Percentiles rank a stretch among this genome's conserved stretches.
These are phyloP conservation scores for Colletotrichum tabaci DNA, from an alignment of 2,329 filamentous ascomycete genomes.

Conservation along the genomic window DNA sequence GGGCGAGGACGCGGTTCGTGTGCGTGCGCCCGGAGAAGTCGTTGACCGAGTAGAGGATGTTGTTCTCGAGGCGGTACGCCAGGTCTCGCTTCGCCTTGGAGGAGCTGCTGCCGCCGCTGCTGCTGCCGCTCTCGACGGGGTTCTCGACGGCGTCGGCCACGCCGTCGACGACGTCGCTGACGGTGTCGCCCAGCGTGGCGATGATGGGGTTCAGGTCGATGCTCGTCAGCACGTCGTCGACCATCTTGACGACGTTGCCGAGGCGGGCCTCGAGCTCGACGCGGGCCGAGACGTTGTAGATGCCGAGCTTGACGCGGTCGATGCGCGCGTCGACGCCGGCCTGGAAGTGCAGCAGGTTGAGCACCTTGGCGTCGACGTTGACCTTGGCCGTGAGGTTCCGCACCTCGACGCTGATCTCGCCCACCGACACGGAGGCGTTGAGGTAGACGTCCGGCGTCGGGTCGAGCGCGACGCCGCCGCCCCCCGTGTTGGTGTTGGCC, in stretches of 20 bases:
- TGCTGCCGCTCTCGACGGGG: constrained; percentile 40
- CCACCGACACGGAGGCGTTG: constrained; percentile 71
- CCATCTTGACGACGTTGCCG: constrained; percentile 72
- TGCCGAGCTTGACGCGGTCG: constrained; percentile 68
- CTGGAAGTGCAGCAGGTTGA: constrained; percentile 71
- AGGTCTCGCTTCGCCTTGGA: constrained; percentile 46
- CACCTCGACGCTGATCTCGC: constrained; percentile 71
- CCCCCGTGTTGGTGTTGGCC: constrained; percentile 60
- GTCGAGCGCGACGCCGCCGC: constrained; percentile 56
- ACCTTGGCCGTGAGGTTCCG: constrained; percentile 73
- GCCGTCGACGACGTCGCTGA: constrained; percentile 63
- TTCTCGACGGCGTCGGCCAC: constrained; percentile 40
- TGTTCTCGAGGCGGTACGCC: constrained; percentile 66
- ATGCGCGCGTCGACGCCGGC: constrained; percentile 73
- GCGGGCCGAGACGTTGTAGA: constrained; percentile 71
- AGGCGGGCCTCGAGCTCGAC: constrained; percentile 73
- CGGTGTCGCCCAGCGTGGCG: constrained; percentile 66
- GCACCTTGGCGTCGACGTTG: constrained; percentile 72
- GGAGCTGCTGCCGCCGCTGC: constrained; percentile 27
- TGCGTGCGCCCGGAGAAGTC: constrained; percentile 70
- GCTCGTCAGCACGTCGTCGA: constrained; percentile 70
- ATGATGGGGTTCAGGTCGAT: constrained; percentile 74
- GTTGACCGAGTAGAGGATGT: constrained; percentile 73
- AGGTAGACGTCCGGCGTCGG: constrained; percentile 72
- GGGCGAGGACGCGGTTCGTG: constrained; percentile 70